Percentiles rank a stretch among this genome's conserved stretches.
Conservation (phyloP, 805 yeast genomes). For the Nakazawaea siamensis region DNA sequence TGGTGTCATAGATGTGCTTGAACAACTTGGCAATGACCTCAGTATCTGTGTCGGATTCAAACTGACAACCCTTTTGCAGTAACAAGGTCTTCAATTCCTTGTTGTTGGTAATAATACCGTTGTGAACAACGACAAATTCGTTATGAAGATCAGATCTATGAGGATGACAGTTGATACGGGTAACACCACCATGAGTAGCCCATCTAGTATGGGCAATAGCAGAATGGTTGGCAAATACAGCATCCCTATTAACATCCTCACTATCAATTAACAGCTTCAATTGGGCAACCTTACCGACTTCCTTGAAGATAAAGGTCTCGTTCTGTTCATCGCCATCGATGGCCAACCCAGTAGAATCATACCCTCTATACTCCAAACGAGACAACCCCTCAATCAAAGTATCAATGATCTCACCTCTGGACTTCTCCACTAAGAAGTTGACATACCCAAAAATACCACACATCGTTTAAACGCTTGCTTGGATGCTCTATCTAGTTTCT, state of each 20-base stretch:
- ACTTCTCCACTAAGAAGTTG: conserved; percentile 85
- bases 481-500: too few species aligned
- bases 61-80: conserved; percentile 66
- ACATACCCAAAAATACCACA: conserved; percentile 98
- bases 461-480: too few species aligned
- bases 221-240: conserved; percentile 72
- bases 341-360: conserved; percentile 95
- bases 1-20: conserved; percentile 81
- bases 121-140: conserved; percentile 91
- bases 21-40: conserved; percentile 96
- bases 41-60: conserved; percentile 93
- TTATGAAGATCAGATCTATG: conserved; percentile 79
- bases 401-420: conserved; percentile 88
- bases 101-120: conserved; percentile 96
- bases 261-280: conserved; percentile 57
- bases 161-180: conserved; percentile 85
- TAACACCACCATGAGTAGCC: conserved; percentile 99
- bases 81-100: conserved; percentile 83
- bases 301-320: conserved; percentile 67
- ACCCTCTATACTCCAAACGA: conserved; percentile 94
- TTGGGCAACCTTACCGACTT: conserved; percentile 85
- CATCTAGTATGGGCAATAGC: conserved; percentile 99
- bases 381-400: conserved; percentile 78
- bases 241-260: conserved; percentile 45
- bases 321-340: conserved; percentile 80